Evolutionary conservation across 768 basidiomycete genomes (phyloP).

Genomic region (Saitozyma podzolica): DNA sequence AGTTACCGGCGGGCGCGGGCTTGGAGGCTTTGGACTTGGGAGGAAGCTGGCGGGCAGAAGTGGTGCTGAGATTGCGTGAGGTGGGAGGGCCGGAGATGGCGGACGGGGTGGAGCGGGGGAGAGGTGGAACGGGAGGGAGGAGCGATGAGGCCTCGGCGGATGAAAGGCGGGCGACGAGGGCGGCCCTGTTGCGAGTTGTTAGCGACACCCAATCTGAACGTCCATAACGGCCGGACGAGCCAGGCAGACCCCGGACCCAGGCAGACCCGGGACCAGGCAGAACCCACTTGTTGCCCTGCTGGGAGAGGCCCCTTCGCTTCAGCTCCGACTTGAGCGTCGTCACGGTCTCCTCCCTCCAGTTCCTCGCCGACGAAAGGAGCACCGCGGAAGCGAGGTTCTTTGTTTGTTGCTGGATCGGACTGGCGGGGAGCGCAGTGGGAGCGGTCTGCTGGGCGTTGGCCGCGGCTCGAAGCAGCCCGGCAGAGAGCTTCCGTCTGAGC

Average conservation of each 20-base stretch:
- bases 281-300: constrained; percentile 54
- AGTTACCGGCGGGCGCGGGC: not conserved
- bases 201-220: not conserved
- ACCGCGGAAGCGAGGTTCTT: constrained; percentile 45
- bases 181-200: constrained; percentile 21
- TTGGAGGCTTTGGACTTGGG: constrained; percentile 11
- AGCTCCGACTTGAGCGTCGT: constrained; percentile 44
- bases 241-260: not conserved
- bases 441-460: constrained; percentile 7
- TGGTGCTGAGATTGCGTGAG: constrained; percentile 13
- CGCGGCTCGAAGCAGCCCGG: constrained; percentile 34
- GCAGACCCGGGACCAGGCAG: not conserved
- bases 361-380: constrained; percentile 39
- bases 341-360: constrained; percentile 49
- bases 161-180: constrained; percentile 39
- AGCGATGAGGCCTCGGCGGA: constrained; percentile 40
- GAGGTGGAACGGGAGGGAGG: constrained; percentile 41
- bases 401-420: constrained; percentile 13
- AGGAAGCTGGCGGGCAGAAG: constrained; percentile 10
- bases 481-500: constrained; percentile 47
- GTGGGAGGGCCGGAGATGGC: constrained; percentile 12
- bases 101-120: constrained; percentile 32
- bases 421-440: not conserved
- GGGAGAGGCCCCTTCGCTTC: constrained; percentile 41
- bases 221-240: constrained; percentile 50